Base-by-base conservation (phyloP, 345 rosid species). In the Atalantia buxifolia region DNA sequence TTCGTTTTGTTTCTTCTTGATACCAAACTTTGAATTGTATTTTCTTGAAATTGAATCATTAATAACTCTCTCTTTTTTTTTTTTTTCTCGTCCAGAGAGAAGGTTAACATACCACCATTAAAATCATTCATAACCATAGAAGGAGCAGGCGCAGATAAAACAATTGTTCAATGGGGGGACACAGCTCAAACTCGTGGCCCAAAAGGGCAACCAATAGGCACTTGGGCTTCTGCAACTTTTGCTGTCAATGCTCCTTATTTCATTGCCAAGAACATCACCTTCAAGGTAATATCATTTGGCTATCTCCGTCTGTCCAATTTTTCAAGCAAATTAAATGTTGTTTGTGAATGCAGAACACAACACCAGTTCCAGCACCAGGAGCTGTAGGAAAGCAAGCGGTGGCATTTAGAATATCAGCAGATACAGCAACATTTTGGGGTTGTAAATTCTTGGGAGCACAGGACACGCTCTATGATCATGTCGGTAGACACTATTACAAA, bases 161-260 rank as follows among this genome's bases (percentile, higher is more conserved):
- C 99, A 56, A 88, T 85, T 14, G 92, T 96, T 67, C 88, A 96
- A 84, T 94, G 98, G 98, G 97, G 97, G 71, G 99, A 96, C 88
- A 96, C 94, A 1, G 99, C 99, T 72, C 90, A 93, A 79, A 94
- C 91, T 22, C 93, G 83, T 2, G 99, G 94, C 8, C 70, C 92
- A 5, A 88, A 16, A 75, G 97, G 99, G 16, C 85, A 78, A 19
- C 98, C 92, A 5, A 59, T 92, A 82, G 99, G 99, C 9, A 94
- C 97, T 3, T 91, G 69, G 80, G 72, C 36, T 66, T 96, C 99
- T n/a, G 99, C 99, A 57, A 92, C 99, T 35, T 96, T 96, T 74
- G 94, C 94, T 7, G 97, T 96, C 16, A 94, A 94, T 70, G 85
- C 99, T 9, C 93, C 91, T 57, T 96, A 86, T 84, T 96, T 96